These are phyloP conservation scores for Populus tremula DNA, from an alignment of 345 rosid species.

Conservation along the genomic window DNA sequence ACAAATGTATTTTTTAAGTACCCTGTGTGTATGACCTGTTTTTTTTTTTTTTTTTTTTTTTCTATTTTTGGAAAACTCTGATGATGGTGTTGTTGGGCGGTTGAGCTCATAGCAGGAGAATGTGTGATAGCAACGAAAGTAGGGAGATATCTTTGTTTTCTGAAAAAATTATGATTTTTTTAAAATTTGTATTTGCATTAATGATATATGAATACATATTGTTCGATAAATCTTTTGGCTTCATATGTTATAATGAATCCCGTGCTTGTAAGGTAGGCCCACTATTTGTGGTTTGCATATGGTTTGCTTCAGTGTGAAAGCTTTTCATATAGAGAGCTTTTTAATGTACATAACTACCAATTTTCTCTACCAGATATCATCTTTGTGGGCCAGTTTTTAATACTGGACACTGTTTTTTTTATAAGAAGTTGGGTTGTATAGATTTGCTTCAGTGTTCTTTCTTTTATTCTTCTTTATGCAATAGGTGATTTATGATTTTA, in stretches of 20 bases:
- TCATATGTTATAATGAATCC: slow-evolving; percentile 26
- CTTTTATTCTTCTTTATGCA: not conserved
- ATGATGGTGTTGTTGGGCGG: not conserved
- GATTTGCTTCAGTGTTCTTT: slow-evolving; percentile 1
- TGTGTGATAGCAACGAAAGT: slow-evolving; percentile 26
- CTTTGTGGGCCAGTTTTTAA: slow-evolving; percentile 26
- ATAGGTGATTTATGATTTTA: not conserved
- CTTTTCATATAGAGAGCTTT: slow-evolving; percentile 6
- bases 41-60: not conserved
- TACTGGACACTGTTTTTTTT: slow-evolving; percentile 12
- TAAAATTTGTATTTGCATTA: not conserved
- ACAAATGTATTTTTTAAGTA: not conserved
- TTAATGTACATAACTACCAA: slow-evolving; percentile 10
- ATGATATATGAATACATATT: not conserved
- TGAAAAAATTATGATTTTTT: not conserved
- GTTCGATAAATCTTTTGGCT: slow-evolving; percentile 22
- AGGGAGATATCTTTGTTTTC: not conserved
- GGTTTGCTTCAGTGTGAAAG: not conserved
- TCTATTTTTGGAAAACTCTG: slow-evolving; percentile 1
- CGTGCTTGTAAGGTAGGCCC: slow-evolving; percentile 26
- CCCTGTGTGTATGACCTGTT: not conserved
- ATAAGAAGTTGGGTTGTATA: not conserved
- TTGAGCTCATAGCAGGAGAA: not conserved
- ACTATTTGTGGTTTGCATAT: slow-evolving; percentile 25
- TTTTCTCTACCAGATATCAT: slow-evolving; percentile 14